Evolutionary conservation across 164 flowering plant species (phyloP), one percentile per base, ranked within the genome.

Genomic region (Sedum album): DNA sequence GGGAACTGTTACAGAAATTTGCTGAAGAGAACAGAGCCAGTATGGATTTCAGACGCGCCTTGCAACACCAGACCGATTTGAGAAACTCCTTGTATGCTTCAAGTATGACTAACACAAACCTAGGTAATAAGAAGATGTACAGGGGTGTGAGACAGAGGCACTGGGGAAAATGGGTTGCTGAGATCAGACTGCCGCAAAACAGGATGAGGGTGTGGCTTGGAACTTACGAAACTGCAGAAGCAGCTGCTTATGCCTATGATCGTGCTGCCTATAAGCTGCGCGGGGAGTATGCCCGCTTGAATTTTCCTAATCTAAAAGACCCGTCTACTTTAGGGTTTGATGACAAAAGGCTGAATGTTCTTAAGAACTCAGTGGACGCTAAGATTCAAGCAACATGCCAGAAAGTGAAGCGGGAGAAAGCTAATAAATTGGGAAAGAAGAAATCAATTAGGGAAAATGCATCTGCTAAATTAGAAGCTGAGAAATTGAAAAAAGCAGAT

Each of bases 141-240:
- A 82, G 98, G 51, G 98, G 98, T 44, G 98, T 93, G 74, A 81
- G 98, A 75, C 97, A 93, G 83, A 88, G 98, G 72, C 96, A 93
- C 41, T 91, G 97, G 98, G 98, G 46, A 13, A 41, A 41, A 13
- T 41, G 46, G 46, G 46, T 41, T 41, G 46, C 46, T 2, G 46
- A 41, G 73, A 93, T 93, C 13, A 79, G 98, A 44, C 89, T 93
- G 2, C 97, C 97, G 0, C 97, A 91, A 73, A 93, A 87, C 75
- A 77, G 97, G 69, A 83, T 83, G 82, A 75, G 98, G 44, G 94
- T 91, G 3, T 93, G 98, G 98, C 69, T 93, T 38, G 98, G 97
- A 1, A 93, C 98, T 25, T 91, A 85, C 68, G 90, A 88, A 11
- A 74, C 91, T 0, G 88, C 98, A 1, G 97, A 93, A 68, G 85